phyloP scores from a whole-genome alignment of 139 green algal genomes.

The Auxenochlorella pyrenoidosa region DNA sequence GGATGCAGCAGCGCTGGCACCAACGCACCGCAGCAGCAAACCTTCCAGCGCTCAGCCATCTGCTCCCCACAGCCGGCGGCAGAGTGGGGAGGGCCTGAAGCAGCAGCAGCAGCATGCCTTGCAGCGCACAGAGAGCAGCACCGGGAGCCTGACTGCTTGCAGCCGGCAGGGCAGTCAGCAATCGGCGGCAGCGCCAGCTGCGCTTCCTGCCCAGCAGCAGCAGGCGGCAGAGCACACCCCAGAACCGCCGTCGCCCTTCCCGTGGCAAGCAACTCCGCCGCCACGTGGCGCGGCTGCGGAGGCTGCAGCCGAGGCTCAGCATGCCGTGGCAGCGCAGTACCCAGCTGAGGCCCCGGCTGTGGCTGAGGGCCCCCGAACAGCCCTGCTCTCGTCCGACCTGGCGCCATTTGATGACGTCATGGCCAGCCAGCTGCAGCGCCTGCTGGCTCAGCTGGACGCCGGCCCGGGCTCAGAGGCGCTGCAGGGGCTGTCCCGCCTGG shows the following conservation, averaged over 20 bases:
- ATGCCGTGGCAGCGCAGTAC: background rate
- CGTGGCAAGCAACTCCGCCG: background rate
- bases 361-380: background rate
- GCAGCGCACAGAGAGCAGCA: background rate
- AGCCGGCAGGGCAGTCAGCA: slow-evolving; percentile 30
- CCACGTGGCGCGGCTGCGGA: background rate
- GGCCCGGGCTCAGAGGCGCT: slow-evolving; percentile 41
- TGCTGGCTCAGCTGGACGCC: slow-evolving; percentile 44
- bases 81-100: slow-evolving; percentile 17
- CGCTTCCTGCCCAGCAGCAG: background rate
- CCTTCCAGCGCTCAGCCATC: background rate
- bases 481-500: slow-evolving; percentile 45
- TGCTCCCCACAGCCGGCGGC: slow-evolving; percentile 10
- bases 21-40: background rate
- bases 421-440: slow-evolving; percentile 36
- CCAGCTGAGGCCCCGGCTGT: background rate
- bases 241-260: slow-evolving; percentile 6
- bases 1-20: background rate
- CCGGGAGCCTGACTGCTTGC: slow-evolving; percentile 10
- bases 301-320: background rate
- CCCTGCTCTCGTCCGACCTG: background rate
- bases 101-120: background rate
- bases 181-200: background rate
- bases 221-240: background rate
- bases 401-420: slow-evolving; percentile 26